phyloP scores from a whole-genome alignment of 371 early-diverging fungal species.

The Coemansia sp. region DNA sequence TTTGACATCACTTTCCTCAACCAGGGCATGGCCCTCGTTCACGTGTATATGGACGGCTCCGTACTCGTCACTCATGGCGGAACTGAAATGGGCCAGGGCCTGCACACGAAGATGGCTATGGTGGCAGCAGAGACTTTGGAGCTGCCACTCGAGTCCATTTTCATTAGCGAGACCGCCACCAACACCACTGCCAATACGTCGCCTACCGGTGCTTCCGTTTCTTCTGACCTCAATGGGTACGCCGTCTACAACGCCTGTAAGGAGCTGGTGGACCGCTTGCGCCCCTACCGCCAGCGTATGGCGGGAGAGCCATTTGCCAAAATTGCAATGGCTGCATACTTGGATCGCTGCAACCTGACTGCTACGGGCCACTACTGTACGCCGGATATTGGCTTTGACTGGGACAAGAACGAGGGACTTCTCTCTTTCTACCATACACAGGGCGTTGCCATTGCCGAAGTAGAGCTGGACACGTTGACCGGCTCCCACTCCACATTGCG shows the following conservation, averaged over 20 bases:
- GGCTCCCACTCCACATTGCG: slow-evolving; percentile 71
- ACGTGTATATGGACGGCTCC: slow-evolving; percentile 76
- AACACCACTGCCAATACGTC: slow-evolving; percentile 70
- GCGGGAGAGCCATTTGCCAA: slow-evolving; percentile 51
- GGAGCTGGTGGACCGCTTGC: slow-evolving; percentile 62
- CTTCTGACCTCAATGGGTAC: slow-evolving; percentile 75
- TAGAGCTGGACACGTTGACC: slow-evolving; percentile 76
- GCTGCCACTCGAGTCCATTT: slow-evolving; percentile 62
- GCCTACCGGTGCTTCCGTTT: slow-evolving; percentile 72
- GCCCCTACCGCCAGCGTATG: slow-evolving; percentile 61
- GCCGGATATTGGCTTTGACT: slow-evolving; percentile 70
- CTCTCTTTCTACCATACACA: slow-evolving; percentile 74
- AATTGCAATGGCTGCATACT: slow-evolving; percentile 64
- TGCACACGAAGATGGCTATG: slow-evolving; percentile 79
- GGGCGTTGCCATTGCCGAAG: slow-evolving; percentile 72
- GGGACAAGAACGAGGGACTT: slow-evolving; percentile 63
- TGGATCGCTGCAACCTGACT: slow-evolving; percentile 68
- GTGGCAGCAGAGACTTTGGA: slow-evolving; percentile 68
- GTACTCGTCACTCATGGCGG: slow-evolving; percentile 77
- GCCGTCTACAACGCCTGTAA: slow-evolving; percentile 73
- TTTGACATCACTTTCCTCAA: slow-evolving; percentile 66
- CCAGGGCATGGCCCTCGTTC: slow-evolving; percentile 80
- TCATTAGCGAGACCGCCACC: slow-evolving; percentile 72
- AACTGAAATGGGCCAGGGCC: slow-evolving; percentile 83
- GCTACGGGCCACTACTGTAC: slow-evolving; percentile 75